phyloP scores from a whole-genome alignment of 2,329 filamentous ascomycete genomes.

The Cladophialophora carrionii region DNA sequence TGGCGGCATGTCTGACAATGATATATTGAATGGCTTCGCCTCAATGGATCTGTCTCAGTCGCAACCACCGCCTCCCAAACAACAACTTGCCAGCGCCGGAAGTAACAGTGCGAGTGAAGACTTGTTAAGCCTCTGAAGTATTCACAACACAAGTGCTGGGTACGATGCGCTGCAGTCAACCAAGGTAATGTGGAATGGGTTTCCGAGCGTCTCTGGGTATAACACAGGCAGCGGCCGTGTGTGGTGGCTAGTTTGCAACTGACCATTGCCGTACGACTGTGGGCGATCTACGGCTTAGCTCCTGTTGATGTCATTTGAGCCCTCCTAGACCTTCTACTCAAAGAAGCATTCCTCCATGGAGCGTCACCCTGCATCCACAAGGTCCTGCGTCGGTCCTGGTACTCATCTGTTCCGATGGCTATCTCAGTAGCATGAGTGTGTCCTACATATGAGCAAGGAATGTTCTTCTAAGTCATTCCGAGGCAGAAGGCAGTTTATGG shows the following conservation, averaged over 20 bases:
- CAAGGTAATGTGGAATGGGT: background rate
- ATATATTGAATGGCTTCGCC: conserved; percentile 81
- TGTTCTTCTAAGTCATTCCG: background rate
- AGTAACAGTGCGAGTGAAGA: conserved; percentile 65
- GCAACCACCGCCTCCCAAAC: conserved; percentile 55
- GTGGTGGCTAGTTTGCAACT: background rate
- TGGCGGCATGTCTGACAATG: conserved; percentile 45
- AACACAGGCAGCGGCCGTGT: background rate
- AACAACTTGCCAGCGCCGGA: conserved; percentile 39
- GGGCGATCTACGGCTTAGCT: background rate
- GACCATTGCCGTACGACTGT: background rate
- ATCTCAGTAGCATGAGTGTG: background rate
- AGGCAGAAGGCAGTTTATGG: background rate
- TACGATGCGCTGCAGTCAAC: background rate
- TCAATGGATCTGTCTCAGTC: conserved; percentile 72
- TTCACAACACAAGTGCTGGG: background rate
- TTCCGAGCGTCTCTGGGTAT: background rate
- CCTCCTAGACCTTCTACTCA: background rate
- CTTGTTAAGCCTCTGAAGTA: conserved; percentile 60
- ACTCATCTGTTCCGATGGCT: background rate
- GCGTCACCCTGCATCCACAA: background rate
- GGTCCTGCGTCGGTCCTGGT: background rate
- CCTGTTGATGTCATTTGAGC: background rate
- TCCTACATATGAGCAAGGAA: background rate
- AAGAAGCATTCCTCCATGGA: background rate